A percentile compares a stretch with the other conserved stretches of the same genome.
Evolutionary conservation across 2,329 filamentous ascomycete species (phyloP).

Genomic region (Scedosporium dehoogii): DNA sequence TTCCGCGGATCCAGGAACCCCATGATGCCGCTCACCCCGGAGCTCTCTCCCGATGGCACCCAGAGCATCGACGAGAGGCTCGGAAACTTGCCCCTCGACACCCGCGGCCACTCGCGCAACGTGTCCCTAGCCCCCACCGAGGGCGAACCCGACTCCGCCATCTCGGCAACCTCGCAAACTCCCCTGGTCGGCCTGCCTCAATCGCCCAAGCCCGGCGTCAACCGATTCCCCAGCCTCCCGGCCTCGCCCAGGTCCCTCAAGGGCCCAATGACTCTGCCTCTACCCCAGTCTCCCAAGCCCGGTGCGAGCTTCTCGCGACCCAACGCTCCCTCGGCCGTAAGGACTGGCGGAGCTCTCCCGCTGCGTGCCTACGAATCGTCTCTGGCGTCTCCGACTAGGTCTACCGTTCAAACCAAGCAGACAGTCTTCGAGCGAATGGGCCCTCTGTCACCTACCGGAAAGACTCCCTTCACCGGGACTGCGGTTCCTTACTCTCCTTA

Average conservation of each 20-base stretch:
- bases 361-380: constrained; percentile 53
- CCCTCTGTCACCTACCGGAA: constrained; percentile 46
- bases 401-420: constrained; percentile 45
- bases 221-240: constrained; percentile 20
- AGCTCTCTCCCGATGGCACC: constrained; percentile 35
- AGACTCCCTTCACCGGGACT: constrained; percentile 51
- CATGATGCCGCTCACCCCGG: constrained; percentile 26
- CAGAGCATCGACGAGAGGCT: constrained; percentile 40
- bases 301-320: constrained; percentile 37
- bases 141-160: constrained; percentile 29
- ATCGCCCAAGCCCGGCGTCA: constrained; percentile 21
- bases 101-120: constrained; percentile 23
- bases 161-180: constrained; percentile 39
- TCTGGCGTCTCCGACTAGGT: constrained; percentile 37
- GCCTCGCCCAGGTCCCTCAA: constrained; percentile 7
- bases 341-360: constrained; percentile 46
- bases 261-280: constrained; percentile 23
- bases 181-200: constrained; percentile 37
- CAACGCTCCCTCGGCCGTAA: constrained; percentile 43
- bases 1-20: constrained; percentile 13
- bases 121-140: constrained; percentile 29
- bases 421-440: constrained; percentile 49
- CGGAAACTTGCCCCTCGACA: constrained; percentile 25
- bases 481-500: constrained; percentile 67
- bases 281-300: constrained; percentile 41